Evolutionary conservation across 257 asterid species (phyloP), one percentile per base, ranked within the genome.

Genomic region (Ophiorrhiza pumila): DNA sequence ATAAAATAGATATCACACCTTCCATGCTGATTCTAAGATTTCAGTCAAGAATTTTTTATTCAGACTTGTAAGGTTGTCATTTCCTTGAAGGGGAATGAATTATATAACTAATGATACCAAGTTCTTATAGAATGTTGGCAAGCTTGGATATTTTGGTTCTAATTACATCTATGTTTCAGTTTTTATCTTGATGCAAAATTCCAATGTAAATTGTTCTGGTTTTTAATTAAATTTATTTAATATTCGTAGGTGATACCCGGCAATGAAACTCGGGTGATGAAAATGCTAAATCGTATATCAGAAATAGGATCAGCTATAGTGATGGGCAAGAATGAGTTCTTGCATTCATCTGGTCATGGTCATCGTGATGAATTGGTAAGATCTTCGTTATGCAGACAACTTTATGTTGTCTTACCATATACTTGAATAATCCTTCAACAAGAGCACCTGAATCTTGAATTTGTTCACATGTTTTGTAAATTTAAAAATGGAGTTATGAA

Each of bases 321-420:
- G 78, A 92, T 95, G 98, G 99, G 99, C 66, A 95, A 88, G 88
- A 92, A 86, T 76, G 97, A 90, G 80, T 87, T 79, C 80, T 88
- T 95, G 77, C 98, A 92, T 76, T 85, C 98, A 73, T 95, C 99
- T 74, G 99, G 99, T 66, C 99, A 95, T 85, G 99, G 87, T 69
- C 87, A 95, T 85, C 96, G 97, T 65, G 99, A 90, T 62, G 99
- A 95, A 86, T 82, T 95, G 94, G 99, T 95, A 84, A 80, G 87
- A 67, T 74, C 62, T 77, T 70, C 66, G 65, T 78, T 76, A 56
- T 42, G 73, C 42, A 53, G 64, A 61, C 71, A 72, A 34, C 57
- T 9, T 47, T 73, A 69, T 34, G 32, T 37, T 69, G 68, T 72
- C 31, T 20, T 57, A 70, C 29, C 67, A 61, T 31, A 49, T 61